phyloP scores from a whole-genome alignment of 1,139 yeast species.

The Ashbya aceris region DNA sequence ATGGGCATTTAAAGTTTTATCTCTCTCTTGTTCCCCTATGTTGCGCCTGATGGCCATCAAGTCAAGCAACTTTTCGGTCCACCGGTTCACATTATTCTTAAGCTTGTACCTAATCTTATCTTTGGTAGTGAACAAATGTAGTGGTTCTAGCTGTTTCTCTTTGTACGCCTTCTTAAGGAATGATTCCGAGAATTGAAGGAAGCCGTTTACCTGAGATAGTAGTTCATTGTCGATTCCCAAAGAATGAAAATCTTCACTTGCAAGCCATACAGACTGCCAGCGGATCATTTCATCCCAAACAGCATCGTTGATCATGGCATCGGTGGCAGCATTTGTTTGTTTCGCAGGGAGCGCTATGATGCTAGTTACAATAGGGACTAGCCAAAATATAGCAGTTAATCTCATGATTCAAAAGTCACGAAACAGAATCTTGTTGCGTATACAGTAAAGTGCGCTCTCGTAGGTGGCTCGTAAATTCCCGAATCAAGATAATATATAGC shows the following conservation, averaged over 20 bases:
- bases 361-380: background rate
- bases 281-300: conserved; percentile 2
- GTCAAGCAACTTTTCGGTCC: conserved; percentile 1
- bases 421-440: too few relatives aligned
- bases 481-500: too few relatives aligned
- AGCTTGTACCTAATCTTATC: background rate
- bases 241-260: conserved; percentile 2
- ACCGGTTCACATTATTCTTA: background rate
- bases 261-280: conserved; percentile 4
- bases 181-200: conserved; percentile 1
- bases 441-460: too few relatives aligned
- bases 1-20: background rate
- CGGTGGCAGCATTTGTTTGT: background rate
- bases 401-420: background rate
- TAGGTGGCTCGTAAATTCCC: too few relatives aligned
- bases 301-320: background rate
- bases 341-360: background rate
- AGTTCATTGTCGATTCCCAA: background rate
- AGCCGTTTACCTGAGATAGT: conserved; percentile 1
- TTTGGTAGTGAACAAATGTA: background rate
- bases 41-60: background rate
- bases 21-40: background rate
- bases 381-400: background rate
- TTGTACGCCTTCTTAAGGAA: conserved; percentile 1
- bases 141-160: background rate